Percentiles rank a stretch among this genome's conserved stretches.
Evolutionary conservation across 164 flowering plant species (phyloP).

Genomic region (Magnolia kwangsiensis): DNA sequence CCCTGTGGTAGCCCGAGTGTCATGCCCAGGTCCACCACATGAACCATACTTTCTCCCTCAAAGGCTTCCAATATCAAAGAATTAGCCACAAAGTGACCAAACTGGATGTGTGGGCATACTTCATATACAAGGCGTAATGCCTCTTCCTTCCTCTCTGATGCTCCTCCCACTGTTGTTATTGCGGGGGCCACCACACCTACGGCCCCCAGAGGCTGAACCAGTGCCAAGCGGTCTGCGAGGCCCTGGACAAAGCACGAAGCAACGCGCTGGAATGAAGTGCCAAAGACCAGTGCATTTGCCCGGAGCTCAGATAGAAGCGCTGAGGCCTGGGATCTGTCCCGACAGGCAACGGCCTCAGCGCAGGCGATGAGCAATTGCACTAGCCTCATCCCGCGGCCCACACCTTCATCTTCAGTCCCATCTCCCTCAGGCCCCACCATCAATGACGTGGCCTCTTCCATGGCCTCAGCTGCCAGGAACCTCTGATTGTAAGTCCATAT

Average conservation of each 20-base stretch:
- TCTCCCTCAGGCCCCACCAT: conserved; percentile 8
- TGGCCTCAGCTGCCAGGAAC: conserved; percentile 45
- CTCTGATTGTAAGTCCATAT: conserved; percentile 39
- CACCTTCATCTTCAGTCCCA: conserved; percentile 17
- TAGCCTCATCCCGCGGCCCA: conserved; percentile 45
- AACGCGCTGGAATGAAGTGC: conserved; percentile 62
- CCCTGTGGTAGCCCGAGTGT: conserved; percentile 50
- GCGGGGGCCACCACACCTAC: conserved; percentile 29
- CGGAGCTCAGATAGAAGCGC: conserved; percentile 44
- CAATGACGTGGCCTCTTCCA: conserved; percentile 32
- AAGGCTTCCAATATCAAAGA: conserved; percentile 54
- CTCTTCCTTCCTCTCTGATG: conserved; percentile 40
- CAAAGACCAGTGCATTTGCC: conserved; percentile 52
- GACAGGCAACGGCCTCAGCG: conserved; percentile 67
- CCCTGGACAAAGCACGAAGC: conserved; percentile 72
- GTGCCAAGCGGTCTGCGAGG: conserved; percentile 38
- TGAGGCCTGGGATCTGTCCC: conserved; percentile 55
- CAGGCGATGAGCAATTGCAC: conserved; percentile 53
- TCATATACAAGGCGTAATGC: conserved; percentile 54
- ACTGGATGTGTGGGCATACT: conserved; percentile 51
- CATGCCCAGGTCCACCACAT: conserved; percentile 66
- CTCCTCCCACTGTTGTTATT: conserved; percentile 18
- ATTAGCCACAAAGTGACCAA: conserved; percentile 62
- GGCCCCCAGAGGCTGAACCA: conserved; percentile 51
- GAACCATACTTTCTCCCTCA: conserved; percentile 65